Evolutionary conservation across 352 stramenopile genomes (phyloP).

Genomic region (Phytopythium oedochilum): DNA sequence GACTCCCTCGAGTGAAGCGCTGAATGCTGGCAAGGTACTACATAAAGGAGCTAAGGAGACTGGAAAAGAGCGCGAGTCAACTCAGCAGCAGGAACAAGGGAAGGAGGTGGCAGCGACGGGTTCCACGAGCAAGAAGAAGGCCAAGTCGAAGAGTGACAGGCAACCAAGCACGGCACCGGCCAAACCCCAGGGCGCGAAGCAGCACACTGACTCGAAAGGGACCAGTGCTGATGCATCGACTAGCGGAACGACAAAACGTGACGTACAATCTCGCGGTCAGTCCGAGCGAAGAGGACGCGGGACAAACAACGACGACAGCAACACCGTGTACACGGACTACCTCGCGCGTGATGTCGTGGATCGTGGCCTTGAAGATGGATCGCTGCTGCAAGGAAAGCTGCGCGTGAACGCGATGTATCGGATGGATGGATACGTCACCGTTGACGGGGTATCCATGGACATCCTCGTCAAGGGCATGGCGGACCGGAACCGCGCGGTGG

Average conservation of each 20-base stretch:
- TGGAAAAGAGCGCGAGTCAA: too few species aligned
- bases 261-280: background rate
- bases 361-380: constrained; percentile 25
- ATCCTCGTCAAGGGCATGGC: constrained; percentile 66
- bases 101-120: background rate
- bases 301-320: constrained; percentile 5
- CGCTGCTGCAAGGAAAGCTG: constrained; percentile 56
- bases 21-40: background rate
- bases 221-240: background rate
- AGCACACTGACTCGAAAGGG: background rate
- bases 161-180: background rate
- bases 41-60: background rate
- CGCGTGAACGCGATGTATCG: constrained; percentile 72
- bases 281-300: background rate
- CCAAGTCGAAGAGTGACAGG: constrained; percentile 3
- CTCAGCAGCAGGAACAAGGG: background rate
- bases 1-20: constrained; percentile 1
- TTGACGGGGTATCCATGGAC: constrained; percentile 71
- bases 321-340: constrained; percentile 32
- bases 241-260: background rate
- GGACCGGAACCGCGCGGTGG: constrained; percentile 71
- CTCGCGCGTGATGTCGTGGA: constrained; percentile 24
- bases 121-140: constrained; percentile 9
- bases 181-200: constrained; percentile 1
- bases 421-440: constrained; percentile 71